phyloP scores from a whole-genome alignment of 2,329 filamentous ascomycete species.

The Fusarium hostae region DNA sequence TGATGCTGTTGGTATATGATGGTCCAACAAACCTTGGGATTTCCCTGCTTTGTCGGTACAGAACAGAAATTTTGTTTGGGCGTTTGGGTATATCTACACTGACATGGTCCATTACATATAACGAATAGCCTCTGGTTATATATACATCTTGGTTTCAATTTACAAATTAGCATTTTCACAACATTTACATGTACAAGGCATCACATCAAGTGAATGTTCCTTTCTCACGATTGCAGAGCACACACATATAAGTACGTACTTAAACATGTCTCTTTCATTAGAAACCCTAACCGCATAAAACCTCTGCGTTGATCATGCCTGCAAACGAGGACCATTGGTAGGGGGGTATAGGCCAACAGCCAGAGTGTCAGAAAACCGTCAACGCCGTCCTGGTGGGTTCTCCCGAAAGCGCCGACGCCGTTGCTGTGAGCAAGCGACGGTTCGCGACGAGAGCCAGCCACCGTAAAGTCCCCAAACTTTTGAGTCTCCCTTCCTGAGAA shows the following conservation, averaged over 20 bases:
- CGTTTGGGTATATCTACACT: conserved; percentile 5
- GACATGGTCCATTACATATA: conserved; percentile 5
- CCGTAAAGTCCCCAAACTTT: conserved; percentile 49
- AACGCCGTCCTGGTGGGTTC: conserved; percentile 54
- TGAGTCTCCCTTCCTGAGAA: conserved; percentile 51
- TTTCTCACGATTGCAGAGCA: neutral
- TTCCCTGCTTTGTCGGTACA: neutral
- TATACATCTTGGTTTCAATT: conserved; percentile 3
- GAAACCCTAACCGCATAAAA: conserved; percentile 50
- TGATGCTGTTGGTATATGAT: neutral
- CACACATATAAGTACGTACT: conserved; percentile 11
- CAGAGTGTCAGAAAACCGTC: conserved; percentile 54
- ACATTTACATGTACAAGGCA: neutral
- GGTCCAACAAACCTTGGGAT: neutral
- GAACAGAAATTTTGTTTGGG: conserved; percentile 19
- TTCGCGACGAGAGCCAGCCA: conserved; percentile 43
- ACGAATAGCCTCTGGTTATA: neutral
- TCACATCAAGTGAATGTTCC: neutral
- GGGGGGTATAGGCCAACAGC: conserved; percentile 57
- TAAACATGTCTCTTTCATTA: conserved; percentile 50
- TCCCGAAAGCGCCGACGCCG: conserved; percentile 39
- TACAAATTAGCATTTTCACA: conserved; percentile 8
- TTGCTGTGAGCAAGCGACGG: conserved; percentile 36
- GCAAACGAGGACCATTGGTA: conserved; percentile 49
- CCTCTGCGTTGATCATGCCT: conserved; percentile 51